Percentiles rank a stretch among this genome's conserved stretches.
These are phyloP conservation scores for Bertia moriformis DNA, from an alignment of 2,329 filamentous ascomycete species.

Conservation along the genomic window DNA sequence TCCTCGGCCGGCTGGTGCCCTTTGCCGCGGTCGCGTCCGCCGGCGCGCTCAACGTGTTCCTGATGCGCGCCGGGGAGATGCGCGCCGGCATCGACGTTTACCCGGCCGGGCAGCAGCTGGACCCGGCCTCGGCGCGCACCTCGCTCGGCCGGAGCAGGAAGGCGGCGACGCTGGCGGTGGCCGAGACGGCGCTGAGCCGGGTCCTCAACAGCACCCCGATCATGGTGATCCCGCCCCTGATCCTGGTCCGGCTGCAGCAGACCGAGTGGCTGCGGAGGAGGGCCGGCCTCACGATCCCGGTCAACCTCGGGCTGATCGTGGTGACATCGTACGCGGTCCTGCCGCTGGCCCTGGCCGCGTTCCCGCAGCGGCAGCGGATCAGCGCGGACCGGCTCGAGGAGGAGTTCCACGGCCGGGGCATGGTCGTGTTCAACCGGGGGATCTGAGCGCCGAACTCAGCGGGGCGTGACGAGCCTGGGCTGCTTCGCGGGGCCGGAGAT, in stretches of 20 bases:
- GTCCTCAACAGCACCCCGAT: constrained; percentile 91
- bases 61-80: constrained; percentile 96
- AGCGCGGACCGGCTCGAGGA: constrained; percentile 63
- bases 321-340: constrained; percentile 76
- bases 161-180: constrained; percentile 77
- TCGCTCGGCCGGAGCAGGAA: constrained; percentile 76
- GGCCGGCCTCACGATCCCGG: constrained; percentile 61
- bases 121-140: constrained; percentile 42
- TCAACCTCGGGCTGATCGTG: constrained; percentile 80
- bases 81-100: constrained; percentile 83
- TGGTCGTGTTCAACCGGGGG: constrained; percentile 94
- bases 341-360: constrained; percentile 77
- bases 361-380: constrained; percentile 80
- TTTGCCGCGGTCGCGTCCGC: constrained; percentile 91
- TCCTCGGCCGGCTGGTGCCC: constrained; percentile 77
- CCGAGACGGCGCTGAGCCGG: constrained; percentile 79
- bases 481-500: no score
- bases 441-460: no score
- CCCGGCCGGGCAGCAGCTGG: constrained; percentile 61
- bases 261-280: constrained; percentile 67
- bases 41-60: constrained; percentile 83
- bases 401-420: constrained; percentile 69
- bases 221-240: constrained; percentile 85
- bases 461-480: no score
- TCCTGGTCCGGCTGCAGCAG: constrained; percentile 73